phyloP scores from a whole-genome alignment of 2,329 filamentous ascomycete species.

The Huntiella savannae region DNA sequence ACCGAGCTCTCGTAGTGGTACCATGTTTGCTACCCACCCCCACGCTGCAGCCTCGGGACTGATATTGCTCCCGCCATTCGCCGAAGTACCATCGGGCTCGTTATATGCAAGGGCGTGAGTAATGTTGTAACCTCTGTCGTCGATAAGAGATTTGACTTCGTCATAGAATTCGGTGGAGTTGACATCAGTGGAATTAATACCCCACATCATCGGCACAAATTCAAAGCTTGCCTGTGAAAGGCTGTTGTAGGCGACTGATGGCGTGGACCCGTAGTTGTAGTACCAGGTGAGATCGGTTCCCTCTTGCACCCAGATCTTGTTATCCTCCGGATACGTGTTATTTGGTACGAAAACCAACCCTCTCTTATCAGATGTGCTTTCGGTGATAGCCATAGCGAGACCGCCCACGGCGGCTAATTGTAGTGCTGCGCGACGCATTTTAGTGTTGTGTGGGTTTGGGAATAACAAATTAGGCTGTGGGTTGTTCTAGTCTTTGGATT shows the following conservation, averaged over 20 bases:
- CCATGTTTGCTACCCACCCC: constrained; percentile 52
- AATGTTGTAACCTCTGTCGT: constrained; percentile 34
- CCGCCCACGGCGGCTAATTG: neutral
- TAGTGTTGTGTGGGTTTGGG: no score
- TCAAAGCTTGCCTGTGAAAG: constrained; percentile 37
- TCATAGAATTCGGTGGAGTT: constrained; percentile 41
- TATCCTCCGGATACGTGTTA: constrained; percentile 35
- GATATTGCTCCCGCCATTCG: constrained; percentile 43
- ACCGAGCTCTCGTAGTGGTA: constrained; percentile 45
- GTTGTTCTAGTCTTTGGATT: no score
- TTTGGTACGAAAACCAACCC: constrained; percentile 52
- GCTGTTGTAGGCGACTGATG: constrained; percentile 32
- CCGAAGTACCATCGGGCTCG: constrained; percentile 45
- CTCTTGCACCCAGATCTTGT: constrained; percentile 40
- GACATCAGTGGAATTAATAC: constrained; percentile 17
- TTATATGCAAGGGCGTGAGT: constrained; percentile 58
- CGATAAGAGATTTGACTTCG: constrained; percentile 35
- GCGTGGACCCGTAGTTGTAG: constrained; percentile 53
- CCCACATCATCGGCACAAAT: constrained; percentile 34
- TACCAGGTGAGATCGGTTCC: constrained; percentile 57
- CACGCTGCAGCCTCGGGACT: constrained; percentile 40
- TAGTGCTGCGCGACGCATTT: neutral
- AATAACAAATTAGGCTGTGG: no score
- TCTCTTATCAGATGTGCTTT: constrained; percentile 37
- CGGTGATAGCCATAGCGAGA: constrained; percentile 16